Evolutionary conservation across 2,329 filamentous ascomycete species (phyloP).

Genomic region (Penicillium sp.): DNA sequence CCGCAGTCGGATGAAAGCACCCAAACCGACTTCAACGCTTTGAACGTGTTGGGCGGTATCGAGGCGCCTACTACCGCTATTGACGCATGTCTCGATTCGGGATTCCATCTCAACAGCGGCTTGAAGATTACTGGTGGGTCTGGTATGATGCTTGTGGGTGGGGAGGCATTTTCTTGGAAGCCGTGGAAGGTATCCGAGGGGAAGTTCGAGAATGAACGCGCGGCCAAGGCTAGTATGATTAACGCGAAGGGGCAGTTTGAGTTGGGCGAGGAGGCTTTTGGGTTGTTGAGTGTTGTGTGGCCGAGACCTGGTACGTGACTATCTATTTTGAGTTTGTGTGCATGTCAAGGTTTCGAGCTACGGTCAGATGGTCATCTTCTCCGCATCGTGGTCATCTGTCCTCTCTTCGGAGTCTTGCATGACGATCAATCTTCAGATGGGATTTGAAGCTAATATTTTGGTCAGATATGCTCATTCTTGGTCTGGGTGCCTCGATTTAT

Average conservation of each 20-base stretch:
- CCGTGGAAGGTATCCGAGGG: slow-evolving; percentile 64
- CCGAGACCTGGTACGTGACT: slow-evolving; percentile 74
- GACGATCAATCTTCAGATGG: not conserved
- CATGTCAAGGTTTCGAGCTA: not conserved
- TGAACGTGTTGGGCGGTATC: slow-evolving; percentile 76
- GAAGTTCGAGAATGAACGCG: slow-evolving; percentile 28
- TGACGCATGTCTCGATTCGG: slow-evolving; percentile 76
- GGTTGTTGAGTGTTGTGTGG: slow-evolving; percentile 74
- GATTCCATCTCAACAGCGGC: slow-evolving; percentile 84
- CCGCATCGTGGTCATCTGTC: not conserved
- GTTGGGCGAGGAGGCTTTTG: slow-evolving; percentile 68
- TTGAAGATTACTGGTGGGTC: slow-evolving; percentile 66
- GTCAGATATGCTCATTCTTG: slow-evolving; percentile 83
- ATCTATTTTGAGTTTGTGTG: not conserved
- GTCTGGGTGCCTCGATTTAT: slow-evolving; percentile 71
- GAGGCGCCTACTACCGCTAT: slow-evolving; percentile 78
- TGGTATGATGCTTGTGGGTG: slow-evolving; percentile 76
- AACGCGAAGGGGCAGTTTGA: slow-evolving; percentile 84
- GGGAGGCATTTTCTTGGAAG: slow-evolving; percentile 85
- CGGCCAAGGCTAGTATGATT: slow-evolving; percentile 51
- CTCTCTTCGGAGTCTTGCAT: not conserved
- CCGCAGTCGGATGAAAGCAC: slow-evolving; percentile 62
- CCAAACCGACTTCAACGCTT: slow-evolving; percentile 68
- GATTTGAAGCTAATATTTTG: not conserved
- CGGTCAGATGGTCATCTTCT: not conserved